Evolutionary conservation across 345 rosid genomes (phyloP).

Genomic region (Eucalyptus sideroxylon): DNA sequence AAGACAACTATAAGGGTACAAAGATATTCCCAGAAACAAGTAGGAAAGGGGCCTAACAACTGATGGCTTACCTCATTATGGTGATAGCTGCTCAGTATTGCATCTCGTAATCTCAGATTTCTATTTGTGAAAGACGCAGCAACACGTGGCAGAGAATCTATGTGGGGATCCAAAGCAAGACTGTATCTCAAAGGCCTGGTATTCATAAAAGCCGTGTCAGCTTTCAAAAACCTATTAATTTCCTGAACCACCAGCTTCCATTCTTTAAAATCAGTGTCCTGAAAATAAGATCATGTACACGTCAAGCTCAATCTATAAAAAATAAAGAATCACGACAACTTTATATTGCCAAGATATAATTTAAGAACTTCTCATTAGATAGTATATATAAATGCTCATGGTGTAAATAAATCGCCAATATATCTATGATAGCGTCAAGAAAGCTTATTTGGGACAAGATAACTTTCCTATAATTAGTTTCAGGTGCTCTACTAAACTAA

Average conservation of each 20-base stretch:
- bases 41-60: neutral
- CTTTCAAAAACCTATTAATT: slow-evolving; percentile 86
- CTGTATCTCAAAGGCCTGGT: slow-evolving; percentile 91
- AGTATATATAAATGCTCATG: neutral
- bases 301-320: neutral
- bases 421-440: neutral
- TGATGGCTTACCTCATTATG: slow-evolving; percentile 61
- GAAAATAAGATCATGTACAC: slow-evolving; percentile 18
- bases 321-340: neutral
- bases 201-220: slow-evolving; percentile 91
- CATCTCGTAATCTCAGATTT: slow-evolving; percentile 69
- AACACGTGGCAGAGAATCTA: slow-evolving; percentile 48
- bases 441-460: neutral
- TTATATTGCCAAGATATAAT: neutral
- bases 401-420: neutral
- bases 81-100: slow-evolving; percentile 82
- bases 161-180: slow-evolving; percentile 65
- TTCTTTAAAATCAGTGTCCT: slow-evolving; percentile 95
- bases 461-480: neutral
- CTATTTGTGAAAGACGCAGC: slow-evolving; percentile 31
- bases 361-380: neutral
- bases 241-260: slow-evolving; percentile 98
- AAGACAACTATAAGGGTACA: neutral
- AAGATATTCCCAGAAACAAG: neutral
- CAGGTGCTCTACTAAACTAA: neutral